Base-by-base conservation (phyloP, 75 land plant genomes). In the Cunninghamia lanceolata region DNA sequence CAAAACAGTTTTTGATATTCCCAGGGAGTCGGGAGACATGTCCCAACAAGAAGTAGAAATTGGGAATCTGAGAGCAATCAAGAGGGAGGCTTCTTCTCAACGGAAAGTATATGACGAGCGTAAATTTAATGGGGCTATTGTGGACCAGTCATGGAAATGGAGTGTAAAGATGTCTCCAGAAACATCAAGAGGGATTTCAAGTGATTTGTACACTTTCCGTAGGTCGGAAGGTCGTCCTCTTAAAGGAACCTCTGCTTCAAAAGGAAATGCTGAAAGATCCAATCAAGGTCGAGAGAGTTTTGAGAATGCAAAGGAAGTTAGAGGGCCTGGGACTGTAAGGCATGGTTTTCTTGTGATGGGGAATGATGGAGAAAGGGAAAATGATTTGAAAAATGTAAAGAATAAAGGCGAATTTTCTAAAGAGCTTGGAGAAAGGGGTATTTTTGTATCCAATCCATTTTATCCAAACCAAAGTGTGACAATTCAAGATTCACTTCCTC, bases 391-490 rank as follows among this genome's bases (percentile, higher is more conserved):
- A 32, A n/a, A 71, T 9, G 74, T 30, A 30, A 32, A 32, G 35
- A 10, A 9, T 71, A 11, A 32, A 32, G 74, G 10, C 32, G 35
- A 9, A 71, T 14, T 71, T 8, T 90, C 78, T 74, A 88, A 91
- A 25, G 91, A 86, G 8, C 11, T 9, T 8, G 90, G 86, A 21
- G 92, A 94, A 47, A 90, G 91, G 66, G 88, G 89, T 0, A 83
- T 89, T 59, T 7, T 78, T 34, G 75, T 94, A 16, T 93, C 93
- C 11, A 68, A 68, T 8, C 92, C 96, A 42, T 93, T 91, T 54
- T 4, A 5, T 59, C 25, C 19, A 59, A 78, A 42, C 43, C 30
- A 5, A 42, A 78, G n/a, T 78, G 46, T 21, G 9, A 78, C 21
- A 38, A 6, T 78, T 25, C 81, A 78, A 40, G 28, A 78, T 42